Base-by-base conservation (phyloP, 169 alveolate genomes). In the Plasmodium vivax region DNA sequence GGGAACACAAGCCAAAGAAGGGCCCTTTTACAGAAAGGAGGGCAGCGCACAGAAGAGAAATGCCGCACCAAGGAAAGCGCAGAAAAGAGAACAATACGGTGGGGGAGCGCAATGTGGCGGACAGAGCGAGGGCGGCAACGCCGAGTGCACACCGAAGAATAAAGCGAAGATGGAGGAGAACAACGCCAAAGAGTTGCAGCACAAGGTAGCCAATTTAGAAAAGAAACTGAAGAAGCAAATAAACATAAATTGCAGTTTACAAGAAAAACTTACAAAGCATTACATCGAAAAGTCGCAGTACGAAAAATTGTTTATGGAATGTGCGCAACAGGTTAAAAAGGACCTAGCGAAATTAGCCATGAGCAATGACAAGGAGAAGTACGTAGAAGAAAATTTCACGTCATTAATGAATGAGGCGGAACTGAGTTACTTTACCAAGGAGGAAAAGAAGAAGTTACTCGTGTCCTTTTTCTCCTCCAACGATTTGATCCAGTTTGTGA, bases 161-260 rank as follows among this genome's bases (percentile, higher is more conserved):
- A 80, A 80, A 41, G 10, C n/a, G 34, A 88, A 88, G 30, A 73
- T 10, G 47, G 83, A 88, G 19, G 73, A 88, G 45, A 56, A 27
- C 14, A 84, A 27, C n/a, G 30, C 71, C 41, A 79, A 88, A 34
- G 84, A 88, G 38, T 51, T 88, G 27, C 12, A 88, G 38, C 72
- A 51, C 43, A 88, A 80, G 43, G 83, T 88, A 88, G 82, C 32
- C 38, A 79, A 80, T 68, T 81, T 88, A 74, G 94, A 88, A 88
- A 88, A 88, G 73, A 88, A 88, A 88, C 82, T 88, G 82, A 88
- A 88, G 58, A 88, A 80, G 73, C 94, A 88, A 88, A 80, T 88
- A 41, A 88, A 62, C 56, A 80, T 88, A 80, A 88, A 88, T 88
- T 58, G 82, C n/a, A 80, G 72, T 68, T 79, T 88, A 81, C 94